Conservation (phyloP, 2,329 filamentous ascomycete species). For the Sporothrix inflata region DNA sequence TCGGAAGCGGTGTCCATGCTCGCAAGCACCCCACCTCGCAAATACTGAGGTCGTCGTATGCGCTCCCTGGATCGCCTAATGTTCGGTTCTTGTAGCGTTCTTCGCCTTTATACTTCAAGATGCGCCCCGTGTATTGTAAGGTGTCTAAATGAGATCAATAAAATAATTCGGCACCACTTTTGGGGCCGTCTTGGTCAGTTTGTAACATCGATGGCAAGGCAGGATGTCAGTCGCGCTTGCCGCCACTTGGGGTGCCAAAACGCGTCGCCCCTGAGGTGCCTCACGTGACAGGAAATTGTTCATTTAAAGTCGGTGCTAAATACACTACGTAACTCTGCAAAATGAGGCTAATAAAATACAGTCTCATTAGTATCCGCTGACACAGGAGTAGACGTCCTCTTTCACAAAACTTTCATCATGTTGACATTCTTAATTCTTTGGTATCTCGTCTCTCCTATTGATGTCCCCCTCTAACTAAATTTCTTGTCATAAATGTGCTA, state of each 20-base stretch:
- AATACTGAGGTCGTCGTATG: not conserved
- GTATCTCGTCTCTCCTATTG: not conserved
- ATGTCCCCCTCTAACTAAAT: not conserved
- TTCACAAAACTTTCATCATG: too few relatives aligned
- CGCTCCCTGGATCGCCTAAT: not conserved
- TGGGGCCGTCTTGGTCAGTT: not conserved
- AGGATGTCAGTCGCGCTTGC: slow-evolving; percentile 3
- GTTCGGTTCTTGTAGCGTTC: too few relatives aligned
- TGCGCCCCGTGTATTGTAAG: not conserved
- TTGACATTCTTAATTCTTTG: not conserved
- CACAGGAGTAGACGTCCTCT: too few relatives aligned
- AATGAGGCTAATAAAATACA: not conserved
- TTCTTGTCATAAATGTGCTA: not conserved
- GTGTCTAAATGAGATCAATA: too few relatives aligned
- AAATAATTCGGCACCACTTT: not conserved
- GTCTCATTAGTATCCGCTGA: slow-evolving; percentile 23
- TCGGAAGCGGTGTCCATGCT: not conserved
- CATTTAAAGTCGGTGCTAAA: not conserved
- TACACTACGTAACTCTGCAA: not conserved
- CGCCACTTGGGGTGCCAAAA: not conserved
- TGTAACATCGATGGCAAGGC: not conserved
- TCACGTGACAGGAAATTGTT: slow-evolving; percentile 36
- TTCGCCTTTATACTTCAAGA: not conserved
- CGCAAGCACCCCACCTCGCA: slow-evolving; percentile 25
- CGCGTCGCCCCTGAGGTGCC: not conserved